Base-by-base conservation (phyloP, 176 grass and related monocot genomes). In the Canna indica region DNA sequence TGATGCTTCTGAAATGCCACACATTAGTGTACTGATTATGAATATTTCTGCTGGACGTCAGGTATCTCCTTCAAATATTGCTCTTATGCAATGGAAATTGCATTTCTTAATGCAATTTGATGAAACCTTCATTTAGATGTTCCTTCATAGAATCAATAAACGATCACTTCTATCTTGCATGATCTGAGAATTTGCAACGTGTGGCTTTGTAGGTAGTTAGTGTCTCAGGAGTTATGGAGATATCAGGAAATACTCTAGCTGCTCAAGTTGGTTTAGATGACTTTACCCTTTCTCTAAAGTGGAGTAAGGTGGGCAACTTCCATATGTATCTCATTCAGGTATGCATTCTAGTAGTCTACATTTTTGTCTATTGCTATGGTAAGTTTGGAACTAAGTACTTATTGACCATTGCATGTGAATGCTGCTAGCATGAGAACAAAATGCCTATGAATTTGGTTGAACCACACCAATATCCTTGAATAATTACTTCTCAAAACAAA, bases 251-350 rank as follows among this genome's bases (percentile, higher is more conserved):
- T 77, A 89, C 91, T 50, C 82, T 96, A 74, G 83, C 71, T 66
- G 88, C 85, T 78, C 70, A 38, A 79, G 73, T 81, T 64, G 79
- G 84, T 36, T 78, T 96, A 78, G 68, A 89, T 81, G 74, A 96
- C 81, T 96, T 96, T 65, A 89, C 79, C 15, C 83, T 96, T 64
- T 60, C 63, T 7, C 78, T 91, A 64, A 91, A 87, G 79, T 96
- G 92, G 88, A 96, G 92, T 10, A 27, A 89, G 73, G 77, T 96
- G 78, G 92, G 92, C 65, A 96, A 87, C 78, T 83, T 96, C 64
- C 88, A 90, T 46, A 91, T 90, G 69, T 50, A 44, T 48, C 4
- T 96, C 60, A 79, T 91, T 72, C 85, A 86, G 86, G 92, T 96
- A 88, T 20, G 17, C 34, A 54, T 77, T 50, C 4, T 63, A 12